These are phyloP conservation scores for Ustilago esculenta DNA, from an alignment of 1,284 basidiomycete genomes.

Conservation along the genomic window DNA sequence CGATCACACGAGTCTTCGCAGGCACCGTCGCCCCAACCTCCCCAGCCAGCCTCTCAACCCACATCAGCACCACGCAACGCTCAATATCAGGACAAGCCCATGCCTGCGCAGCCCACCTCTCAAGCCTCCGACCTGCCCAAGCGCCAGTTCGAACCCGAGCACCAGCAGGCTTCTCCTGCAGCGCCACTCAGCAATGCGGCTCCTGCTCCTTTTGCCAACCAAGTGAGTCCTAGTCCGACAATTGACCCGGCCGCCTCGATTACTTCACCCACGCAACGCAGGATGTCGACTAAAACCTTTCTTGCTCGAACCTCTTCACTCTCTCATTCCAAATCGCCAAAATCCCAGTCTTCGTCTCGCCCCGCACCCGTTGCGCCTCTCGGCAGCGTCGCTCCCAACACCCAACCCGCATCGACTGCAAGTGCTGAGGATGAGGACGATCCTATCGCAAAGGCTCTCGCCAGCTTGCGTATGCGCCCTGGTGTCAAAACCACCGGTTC, in stretches of 20 bases:
- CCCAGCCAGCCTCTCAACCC: constrained; percentile 9
- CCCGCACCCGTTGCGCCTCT: constrained; percentile 33
- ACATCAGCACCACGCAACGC: constrained; percentile 18
- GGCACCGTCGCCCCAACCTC: constrained; percentile 15
- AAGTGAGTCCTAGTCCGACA: constrained; percentile 26
- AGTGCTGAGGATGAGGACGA: constrained; percentile 71
- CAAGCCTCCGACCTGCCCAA: constrained; percentile 5
- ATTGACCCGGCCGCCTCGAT: not conserved
- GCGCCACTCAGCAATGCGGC: constrained; percentile 1
- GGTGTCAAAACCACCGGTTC: constrained; percentile 51
- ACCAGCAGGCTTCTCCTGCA: constrained; percentile 8
- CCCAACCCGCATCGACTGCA: constrained; percentile 6
- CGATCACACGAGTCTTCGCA: constrained; percentile 16
- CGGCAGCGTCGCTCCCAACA: constrained; percentile 9
- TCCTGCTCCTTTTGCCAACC: constrained; percentile 17
- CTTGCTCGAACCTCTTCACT: constrained; percentile 59
- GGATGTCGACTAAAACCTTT: constrained; percentile 57
- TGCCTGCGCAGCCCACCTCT: constrained; percentile 23
- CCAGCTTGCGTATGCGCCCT: constrained; percentile 69
- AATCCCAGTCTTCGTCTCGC: constrained; percentile 28
- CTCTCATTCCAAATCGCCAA: constrained; percentile 33
- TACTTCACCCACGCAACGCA: constrained; percentile 28
- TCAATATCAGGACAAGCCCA: constrained; percentile 26
- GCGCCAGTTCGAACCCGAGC: constrained; percentile 25
- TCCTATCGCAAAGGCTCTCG: constrained; percentile 79